These are phyloP conservation scores for Hypoxylon sp. DNA, from an alignment of 2,329 filamentous ascomycete genomes.

Conservation along the genomic window DNA sequence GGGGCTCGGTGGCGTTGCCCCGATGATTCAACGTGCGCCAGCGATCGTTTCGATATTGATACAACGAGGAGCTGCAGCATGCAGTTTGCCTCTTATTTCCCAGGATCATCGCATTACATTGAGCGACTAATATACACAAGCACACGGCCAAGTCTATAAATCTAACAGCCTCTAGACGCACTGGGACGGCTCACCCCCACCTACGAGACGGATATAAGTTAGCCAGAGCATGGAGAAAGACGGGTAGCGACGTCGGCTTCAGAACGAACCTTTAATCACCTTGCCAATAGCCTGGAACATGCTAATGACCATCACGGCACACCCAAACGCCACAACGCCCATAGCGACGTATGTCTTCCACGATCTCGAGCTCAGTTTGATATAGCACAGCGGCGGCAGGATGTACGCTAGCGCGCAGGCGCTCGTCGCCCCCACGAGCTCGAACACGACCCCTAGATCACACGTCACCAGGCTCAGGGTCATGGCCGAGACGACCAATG, in stretches of 20 bases:
- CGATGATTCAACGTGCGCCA: conserved; percentile 25
- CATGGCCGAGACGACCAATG: conserved; percentile 85
- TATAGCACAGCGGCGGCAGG: conserved; percentile 92
- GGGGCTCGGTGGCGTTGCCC: conserved; percentile 36
- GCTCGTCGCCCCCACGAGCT: conserved; percentile 94
- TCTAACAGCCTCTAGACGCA: conserved; percentile 48
- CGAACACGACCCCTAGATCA: conserved; percentile 94
- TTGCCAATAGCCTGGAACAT: conserved; percentile 80
- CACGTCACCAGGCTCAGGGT: conserved; percentile 86
- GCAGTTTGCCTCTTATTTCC: conserved; percentile 37
- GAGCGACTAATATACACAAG: conserved; percentile 33
- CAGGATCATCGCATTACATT: conserved; percentile 34
- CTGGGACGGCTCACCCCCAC: conserved; percentile 51
- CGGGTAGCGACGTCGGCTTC: conserved; percentile 29
- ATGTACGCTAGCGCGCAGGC: conserved; percentile 97
- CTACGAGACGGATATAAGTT: conserved; percentile 43
- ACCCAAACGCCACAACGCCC: conserved; percentile 82
- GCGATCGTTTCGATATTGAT: conserved; percentile 16
- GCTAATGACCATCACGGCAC: conserved; percentile 84
- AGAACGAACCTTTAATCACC: conserved; percentile 67
- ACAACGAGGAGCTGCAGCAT: conserved; percentile 26
- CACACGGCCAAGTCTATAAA: conserved; percentile 13
- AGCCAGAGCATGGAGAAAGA: conserved; percentile 25
- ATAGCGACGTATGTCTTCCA: conserved; percentile 81
- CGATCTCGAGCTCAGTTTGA: conserved; percentile 86